Base-by-base conservation (phyloP, 2,329 filamentous ascomycete species). In the Dactylella cylindrospora region DNA sequence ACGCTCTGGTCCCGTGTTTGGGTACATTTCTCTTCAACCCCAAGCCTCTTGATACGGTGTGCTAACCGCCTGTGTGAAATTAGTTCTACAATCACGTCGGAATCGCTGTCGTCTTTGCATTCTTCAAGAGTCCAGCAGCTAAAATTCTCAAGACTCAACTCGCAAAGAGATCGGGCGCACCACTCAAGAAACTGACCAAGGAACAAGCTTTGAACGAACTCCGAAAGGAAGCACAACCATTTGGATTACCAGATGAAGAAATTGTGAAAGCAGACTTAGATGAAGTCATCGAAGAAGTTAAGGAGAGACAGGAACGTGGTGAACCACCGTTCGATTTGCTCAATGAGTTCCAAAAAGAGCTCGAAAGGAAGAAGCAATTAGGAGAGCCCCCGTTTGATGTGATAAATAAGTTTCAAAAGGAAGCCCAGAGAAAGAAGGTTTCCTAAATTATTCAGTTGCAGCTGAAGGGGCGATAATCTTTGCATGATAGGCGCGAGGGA, bases 31-130 rank as follows among this genome's bases (percentile, higher is more conserved):
- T 23, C 12, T 17, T 28, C 8, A 25, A 8, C 33, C 13, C 20
- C 41, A 5, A 52, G 22, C 12, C 1, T 17, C 19, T 55, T n/a
- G 13, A 20, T 12, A 28, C 26, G 15, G 1, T 12, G 19, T 13
- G 9, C 25, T 45, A 44, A 45, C 31, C n/a, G 13, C 23, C 12
- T 3, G 10, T n/a, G 19, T 28, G 20, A 17, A 26, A 22, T 28
- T 93, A 95, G 75, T 97, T 90, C 75, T 98, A 94, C 73, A 83
- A 81, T 25, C 77, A 93, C 50, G 70, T 90, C 64, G 84, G 83
- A 66, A 86, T 86, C 1, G 73, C 77, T 7, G 71, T 75, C 0
- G 81, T 83, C 13, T 81, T 90, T 53, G 80, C 77, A 5, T 85
- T 95, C 75, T 95, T 97, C 70, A 80, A 84, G 32, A 88, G 86